Evolutionary conservation across 2,329 filamentous ascomycete genomes (phyloP).

Genomic region (Meredithiella fracta): DNA sequence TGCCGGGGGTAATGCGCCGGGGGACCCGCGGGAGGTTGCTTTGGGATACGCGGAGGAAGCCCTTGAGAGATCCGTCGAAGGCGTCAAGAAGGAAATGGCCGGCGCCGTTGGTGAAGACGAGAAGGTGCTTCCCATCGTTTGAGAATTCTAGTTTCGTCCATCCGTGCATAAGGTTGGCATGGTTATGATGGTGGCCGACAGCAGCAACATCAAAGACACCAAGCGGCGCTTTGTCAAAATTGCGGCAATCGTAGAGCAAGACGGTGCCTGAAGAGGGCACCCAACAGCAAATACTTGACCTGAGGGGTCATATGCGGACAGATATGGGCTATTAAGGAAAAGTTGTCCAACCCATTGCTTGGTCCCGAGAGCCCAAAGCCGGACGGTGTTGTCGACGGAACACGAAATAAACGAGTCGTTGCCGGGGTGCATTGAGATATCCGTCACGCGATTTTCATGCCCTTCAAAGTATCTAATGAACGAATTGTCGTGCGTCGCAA

Average conservation of each 20-base stretch:
- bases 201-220: slow-evolving; percentile 65
- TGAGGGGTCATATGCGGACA: slow-evolving; percentile 82
- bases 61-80: slow-evolving; percentile 65
- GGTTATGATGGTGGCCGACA: slow-evolving; percentile 30
- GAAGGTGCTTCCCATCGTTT: slow-evolving; percentile 78
- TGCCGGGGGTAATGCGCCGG: slow-evolving; percentile 36
- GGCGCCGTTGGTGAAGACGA: slow-evolving; percentile 66
- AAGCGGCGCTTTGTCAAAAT: slow-evolving; percentile 86
- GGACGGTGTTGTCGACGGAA: slow-evolving; percentile 76
- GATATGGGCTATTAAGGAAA: slow-evolving; percentile 62
- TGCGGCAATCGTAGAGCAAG: slow-evolving; percentile 81
- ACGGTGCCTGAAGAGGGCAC: slow-evolving; percentile 63
- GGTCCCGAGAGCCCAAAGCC: slow-evolving; percentile 75
- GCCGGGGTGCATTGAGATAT: slow-evolving; percentile 66
- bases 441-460: slow-evolving; percentile 72
- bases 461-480: slow-evolving; percentile 95
- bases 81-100: slow-evolving; percentile 91
- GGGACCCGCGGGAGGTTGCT: slow-evolving; percentile 36
- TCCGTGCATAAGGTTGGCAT: slow-evolving; percentile 44
- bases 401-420: slow-evolving; percentile 86
- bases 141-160: slow-evolving; percentile 94
- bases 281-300: slow-evolving; percentile 83
- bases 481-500: slow-evolving; percentile 85
- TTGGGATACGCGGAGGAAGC: slow-evolving; percentile 47
- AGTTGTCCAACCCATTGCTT: slow-evolving; percentile 67